Percentiles rank a stretch among this genome's conserved stretches.
phyloP scores from a whole-genome alignment of 1,284 basidiomycete genomes.

The Phenoliferia sp. region DNA sequence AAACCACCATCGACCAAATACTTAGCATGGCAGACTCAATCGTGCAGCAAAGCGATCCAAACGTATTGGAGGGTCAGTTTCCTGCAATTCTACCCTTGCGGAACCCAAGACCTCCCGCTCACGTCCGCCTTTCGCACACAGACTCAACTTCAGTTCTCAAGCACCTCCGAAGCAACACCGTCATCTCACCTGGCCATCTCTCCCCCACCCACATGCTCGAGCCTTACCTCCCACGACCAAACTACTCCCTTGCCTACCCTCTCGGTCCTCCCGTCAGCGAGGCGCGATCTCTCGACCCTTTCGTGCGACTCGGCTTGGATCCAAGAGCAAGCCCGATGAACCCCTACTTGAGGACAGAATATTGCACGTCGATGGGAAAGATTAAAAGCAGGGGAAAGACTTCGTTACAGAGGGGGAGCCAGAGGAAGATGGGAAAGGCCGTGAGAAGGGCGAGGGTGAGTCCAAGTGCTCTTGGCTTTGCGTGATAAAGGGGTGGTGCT shows the following conservation, averaged over 20 bases:
- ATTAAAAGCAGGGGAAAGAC: slow-evolving; percentile 68
- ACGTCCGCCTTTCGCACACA: not conserved
- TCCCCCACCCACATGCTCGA: slow-evolving; percentile 23
- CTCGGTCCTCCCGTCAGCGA: slow-evolving; percentile 26
- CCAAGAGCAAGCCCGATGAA: slow-evolving; percentile 50
- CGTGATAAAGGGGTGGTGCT: too few relatives aligned
- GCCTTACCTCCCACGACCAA: slow-evolving; percentile 21
- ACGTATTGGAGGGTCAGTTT: not conserved
- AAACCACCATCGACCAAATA: too few relatives aligned
- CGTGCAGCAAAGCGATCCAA: too few relatives aligned
- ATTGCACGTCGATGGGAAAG: slow-evolving; percentile 78
- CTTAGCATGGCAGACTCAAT: too few relatives aligned
- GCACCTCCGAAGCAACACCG: slow-evolving; percentile 8
- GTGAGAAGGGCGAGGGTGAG: slow-evolving; percentile 74
- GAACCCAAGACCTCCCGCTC: not conserved
- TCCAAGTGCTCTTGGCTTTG: too few relatives aligned
- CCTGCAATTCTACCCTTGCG: not conserved
- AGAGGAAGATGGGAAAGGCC: slow-evolving; percentile 77
- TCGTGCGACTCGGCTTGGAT: slow-evolving; percentile 37
- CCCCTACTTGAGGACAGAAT: slow-evolving; percentile 60
- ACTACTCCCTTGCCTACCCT: slow-evolving; percentile 23
- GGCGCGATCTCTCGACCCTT: slow-evolving; percentile 52
- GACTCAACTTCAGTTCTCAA: slow-evolving; percentile 17
- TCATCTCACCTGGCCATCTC: slow-evolving; percentile 27
- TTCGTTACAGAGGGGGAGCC: slow-evolving; percentile 71